Base-by-base conservation (phyloP, 2,329 filamentous ascomycete genomes). In the Beauveria rudraprayagi region DNA sequence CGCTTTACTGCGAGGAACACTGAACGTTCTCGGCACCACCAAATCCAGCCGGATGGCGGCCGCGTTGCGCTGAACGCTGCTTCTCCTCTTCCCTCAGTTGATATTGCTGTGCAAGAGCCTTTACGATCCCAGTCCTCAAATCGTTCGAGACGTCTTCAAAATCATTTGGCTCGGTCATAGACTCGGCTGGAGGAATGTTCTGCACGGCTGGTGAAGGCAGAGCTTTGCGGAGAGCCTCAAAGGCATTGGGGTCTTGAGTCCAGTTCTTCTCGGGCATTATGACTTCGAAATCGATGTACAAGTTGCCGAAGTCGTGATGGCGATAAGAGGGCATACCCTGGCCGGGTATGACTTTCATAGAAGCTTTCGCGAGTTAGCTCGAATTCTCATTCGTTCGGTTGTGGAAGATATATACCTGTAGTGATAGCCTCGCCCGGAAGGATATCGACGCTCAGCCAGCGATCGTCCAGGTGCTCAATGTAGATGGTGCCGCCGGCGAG, bases 321-420 rank as follows among this genome's bases (percentile, higher is more conserved):
- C 94, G 87, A 76, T 86, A 89, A 4, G 94, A 95, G 47, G 94
- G 94, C 94, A 99, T 99, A 74, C 94, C 94, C 78, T 99, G 94
- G 66, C 92, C 92, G 66, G 91, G 90, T 70, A 99, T 88, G 76
- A 96, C 89, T 81, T 97, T 97, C 73, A 97, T 84, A 67, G 91
- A 82, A 68, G 90, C 94, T 96, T 68, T 60, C 61, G 44, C 26
- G 26, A 26, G 52, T 65, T 41, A 55, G 34, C 34, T 37, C 34
- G 14, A 11, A 26, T 19, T 63, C 73, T 65, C 72, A 67, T 43
- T 60, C 26, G 40, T 8, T 6, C 47, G 17, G 16, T 16, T 19
- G 8, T 41, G 9, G 10, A 30, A 7, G 5, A 17, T 61, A 78
- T 88, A 76, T 87, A 95, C 92, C 89, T 77, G 90, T 91, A 71